These are phyloP conservation scores for Mallotus repandus DNA, from an alignment of 441 rosid species.

Conservation along the genomic window DNA sequence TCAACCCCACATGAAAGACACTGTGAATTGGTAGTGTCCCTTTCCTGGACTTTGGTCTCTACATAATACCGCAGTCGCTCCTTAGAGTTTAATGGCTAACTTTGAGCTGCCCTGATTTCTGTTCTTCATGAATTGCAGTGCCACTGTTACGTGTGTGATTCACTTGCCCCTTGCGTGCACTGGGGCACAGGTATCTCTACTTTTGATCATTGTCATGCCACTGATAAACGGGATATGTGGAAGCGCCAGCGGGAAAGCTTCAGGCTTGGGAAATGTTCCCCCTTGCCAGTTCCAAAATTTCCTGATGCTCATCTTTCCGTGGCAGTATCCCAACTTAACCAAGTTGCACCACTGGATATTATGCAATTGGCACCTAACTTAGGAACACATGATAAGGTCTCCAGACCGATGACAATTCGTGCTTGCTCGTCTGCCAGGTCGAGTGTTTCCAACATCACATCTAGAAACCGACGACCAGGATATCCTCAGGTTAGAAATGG, in stretches of 20 bases:
- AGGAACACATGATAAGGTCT: slow-evolving; percentile 22
- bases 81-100: background rate
- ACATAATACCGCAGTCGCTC: background rate
- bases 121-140: slow-evolving; percentile 50
- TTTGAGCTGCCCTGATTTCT: slow-evolving; percentile 4
- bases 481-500: slow-evolving; percentile 25
- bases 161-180: slow-evolving; percentile 61
- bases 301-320: slow-evolving; percentile 19
- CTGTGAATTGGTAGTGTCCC: slow-evolving; percentile 58
- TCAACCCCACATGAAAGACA: slow-evolving; percentile 56
- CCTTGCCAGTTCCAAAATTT: slow-evolving; percentile 27
- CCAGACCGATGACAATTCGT: slow-evolving; percentile 25
- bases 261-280: slow-evolving; percentile 34
- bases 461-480: slow-evolving; percentile 21
- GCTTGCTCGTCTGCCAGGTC: slow-evolving; percentile 43
- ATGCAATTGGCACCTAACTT: slow-evolving; percentile 17
- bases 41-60: background rate
- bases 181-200: slow-evolving; percentile 54
- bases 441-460: slow-evolving; percentile 28
- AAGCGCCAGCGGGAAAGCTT: slow-evolving; percentile 48
- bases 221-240: slow-evolving; percentile 68
- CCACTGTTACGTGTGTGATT: slow-evolving; percentile 89
- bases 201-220: slow-evolving; percentile 82
- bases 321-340: slow-evolving; percentile 29
- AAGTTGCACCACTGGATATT: slow-evolving; percentile 22